Evolutionary conservation across 1,139 yeast species (phyloP).

Genomic region (Suhomyces guaymorum): DNA sequence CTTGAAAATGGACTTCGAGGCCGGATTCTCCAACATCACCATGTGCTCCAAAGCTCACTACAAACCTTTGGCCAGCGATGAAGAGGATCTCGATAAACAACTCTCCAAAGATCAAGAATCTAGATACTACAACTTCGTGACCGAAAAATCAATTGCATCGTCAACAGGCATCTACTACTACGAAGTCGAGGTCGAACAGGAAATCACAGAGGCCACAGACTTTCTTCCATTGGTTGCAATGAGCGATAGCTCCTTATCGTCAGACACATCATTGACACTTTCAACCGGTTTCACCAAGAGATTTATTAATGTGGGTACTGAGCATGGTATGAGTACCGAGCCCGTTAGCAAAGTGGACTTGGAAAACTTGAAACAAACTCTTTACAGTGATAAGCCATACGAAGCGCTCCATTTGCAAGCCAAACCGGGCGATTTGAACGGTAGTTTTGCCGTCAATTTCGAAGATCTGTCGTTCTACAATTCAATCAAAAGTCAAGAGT

Average conservation of each 20-base stretch:
- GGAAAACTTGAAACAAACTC: slow-evolving; percentile 32
- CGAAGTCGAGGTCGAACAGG: slow-evolving; percentile 39
- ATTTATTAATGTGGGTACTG: slow-evolving; percentile 16
- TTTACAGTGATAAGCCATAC: slow-evolving; percentile 17
- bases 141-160: slow-evolving; percentile 35
- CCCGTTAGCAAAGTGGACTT: slow-evolving; percentile 25
- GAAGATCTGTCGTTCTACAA: slow-evolving; percentile 45
- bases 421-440: slow-evolving; percentile 43
- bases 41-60: slow-evolving; percentile 17
- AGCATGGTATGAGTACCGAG: slow-evolving; percentile 1
- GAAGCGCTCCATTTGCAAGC: slow-evolving; percentile 18
- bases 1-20: slow-evolving; percentile 25
- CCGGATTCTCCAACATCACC: slow-evolving; percentile 34
- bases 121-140: slow-evolving; percentile 35
- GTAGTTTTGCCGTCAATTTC: slow-evolving; percentile 46
- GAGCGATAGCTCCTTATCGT: slow-evolving; percentile 37
- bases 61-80: neutral
- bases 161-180: slow-evolving; percentile 40
- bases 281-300: slow-evolving; percentile 41
- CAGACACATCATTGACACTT: slow-evolving; percentile 35
- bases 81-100: slow-evolving; percentile 4
- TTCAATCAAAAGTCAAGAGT: slow-evolving; percentile 36
- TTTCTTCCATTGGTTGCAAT: slow-evolving; percentile 35
- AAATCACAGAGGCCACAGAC: slow-evolving; percentile 31
- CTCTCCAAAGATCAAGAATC: slow-evolving; percentile 5